Evolutionary conservation across 176 grass and related monocot genomes (phyloP).

Genomic region (Aegilops bicornis): DNA sequence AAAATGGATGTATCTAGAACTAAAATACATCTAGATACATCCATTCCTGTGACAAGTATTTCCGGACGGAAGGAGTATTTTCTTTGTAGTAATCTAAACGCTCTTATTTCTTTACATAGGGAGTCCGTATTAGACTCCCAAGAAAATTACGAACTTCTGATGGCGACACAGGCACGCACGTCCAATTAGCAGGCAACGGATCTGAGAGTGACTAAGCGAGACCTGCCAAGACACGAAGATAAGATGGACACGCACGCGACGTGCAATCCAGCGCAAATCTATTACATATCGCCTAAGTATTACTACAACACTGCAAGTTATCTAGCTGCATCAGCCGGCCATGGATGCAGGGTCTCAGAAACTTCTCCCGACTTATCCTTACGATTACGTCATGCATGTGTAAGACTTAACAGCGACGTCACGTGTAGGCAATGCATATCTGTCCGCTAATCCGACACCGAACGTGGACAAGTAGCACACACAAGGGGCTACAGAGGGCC

Average conservation of each 20-base stretch:
- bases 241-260: background rate
- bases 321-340: background rate
- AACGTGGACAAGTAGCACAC: background rate
- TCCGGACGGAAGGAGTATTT: no score
- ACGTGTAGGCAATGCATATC: background rate
- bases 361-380: background rate
- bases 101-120: no score
- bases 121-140: no score
- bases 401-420: background rate
- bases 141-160: background rate
- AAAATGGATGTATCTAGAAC: no score
- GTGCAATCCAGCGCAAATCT: background rate
- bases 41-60: no score
- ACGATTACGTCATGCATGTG: background rate
- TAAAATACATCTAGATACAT: no score
- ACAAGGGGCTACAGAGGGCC: background rate
- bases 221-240: background rate
- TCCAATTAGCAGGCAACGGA: background rate
- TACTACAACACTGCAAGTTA: background rate
- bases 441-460: background rate
- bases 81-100: no score
- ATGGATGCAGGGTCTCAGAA: background rate
- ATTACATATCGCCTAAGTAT: background rate
- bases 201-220: background rate
- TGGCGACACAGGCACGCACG: background rate